Evolutionary conservation across 441 rosid species (phyloP).

Genomic region (Eutrema salsugineum): DNA sequence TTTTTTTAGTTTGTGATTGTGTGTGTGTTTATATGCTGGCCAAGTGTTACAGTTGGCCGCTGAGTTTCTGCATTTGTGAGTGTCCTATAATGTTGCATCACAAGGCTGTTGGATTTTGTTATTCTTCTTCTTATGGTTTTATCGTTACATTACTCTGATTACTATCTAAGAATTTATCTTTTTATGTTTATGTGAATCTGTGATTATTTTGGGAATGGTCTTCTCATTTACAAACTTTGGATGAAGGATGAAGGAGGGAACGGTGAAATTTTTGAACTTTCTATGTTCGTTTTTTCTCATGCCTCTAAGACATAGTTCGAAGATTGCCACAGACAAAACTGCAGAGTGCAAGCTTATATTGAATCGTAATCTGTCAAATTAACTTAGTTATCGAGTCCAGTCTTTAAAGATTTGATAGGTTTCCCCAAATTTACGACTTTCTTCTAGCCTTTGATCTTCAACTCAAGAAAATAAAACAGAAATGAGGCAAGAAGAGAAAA

Average conservation of each 20-base stretch:
- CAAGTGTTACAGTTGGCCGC: constrained; percentile 23
- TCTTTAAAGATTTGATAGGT: neutral
- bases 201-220: constrained; percentile 6
- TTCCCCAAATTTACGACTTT: neutral
- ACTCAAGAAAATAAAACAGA: neutral
- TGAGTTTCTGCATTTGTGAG: constrained; percentile 15
- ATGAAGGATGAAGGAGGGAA: neutral
- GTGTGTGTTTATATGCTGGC: constrained; percentile 22
- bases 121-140: constrained; percentile 10
- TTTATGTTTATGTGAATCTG: constrained; percentile 22
- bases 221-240: neutral
- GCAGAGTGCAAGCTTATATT: neutral
- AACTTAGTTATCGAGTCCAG: neutral
- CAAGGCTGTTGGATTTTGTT: constrained; percentile 8
- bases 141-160: constrained; percentile 9
- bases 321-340: neutral
- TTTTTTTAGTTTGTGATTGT: constrained; percentile 9
- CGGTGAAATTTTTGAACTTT: neutral
- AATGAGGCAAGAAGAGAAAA: constrained; percentile 25
- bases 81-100: constrained; percentile 13
- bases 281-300: neutral
- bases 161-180: neutral
- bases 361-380: neutral
- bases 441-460: neutral
- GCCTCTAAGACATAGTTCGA: neutral